A percentile compares a stretch with the other conserved stretches of the same genome.
These are phyloP conservation scores for Alternaria brassicicola DNA, from an alignment of 2,329 filamentous ascomycete species.

Conservation along the genomic window DNA sequence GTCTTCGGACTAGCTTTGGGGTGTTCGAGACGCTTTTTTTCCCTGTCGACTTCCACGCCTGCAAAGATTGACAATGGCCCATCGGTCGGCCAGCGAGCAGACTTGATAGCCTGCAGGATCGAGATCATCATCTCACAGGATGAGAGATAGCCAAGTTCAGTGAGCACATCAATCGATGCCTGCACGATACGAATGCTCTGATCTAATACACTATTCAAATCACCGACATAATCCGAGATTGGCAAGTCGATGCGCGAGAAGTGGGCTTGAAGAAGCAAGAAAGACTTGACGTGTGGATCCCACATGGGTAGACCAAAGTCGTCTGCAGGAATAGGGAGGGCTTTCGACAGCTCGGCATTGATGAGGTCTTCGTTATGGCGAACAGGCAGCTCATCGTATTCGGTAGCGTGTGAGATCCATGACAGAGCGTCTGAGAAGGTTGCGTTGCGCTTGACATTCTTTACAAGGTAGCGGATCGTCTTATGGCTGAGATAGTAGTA, in stretches of 20 bases:
- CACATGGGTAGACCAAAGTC: slow-evolving; percentile 82
- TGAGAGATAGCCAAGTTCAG: slow-evolving; percentile 82
- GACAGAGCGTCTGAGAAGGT: slow-evolving; percentile 81
- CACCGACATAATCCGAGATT: slow-evolving; percentile 95
- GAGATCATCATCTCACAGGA: slow-evolving; percentile 82
- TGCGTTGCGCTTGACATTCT: slow-evolving; percentile 75
- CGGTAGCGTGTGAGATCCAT: slow-evolving; percentile 92
- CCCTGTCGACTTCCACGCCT: slow-evolving; percentile 62
- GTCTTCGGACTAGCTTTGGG: slow-evolving; percentile 42
- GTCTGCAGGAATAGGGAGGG: slow-evolving; percentile 72
- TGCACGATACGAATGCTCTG: slow-evolving; percentile 97
- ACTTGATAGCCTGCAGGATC: slow-evolving; percentile 90
- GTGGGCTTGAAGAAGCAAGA: slow-evolving; percentile 90
- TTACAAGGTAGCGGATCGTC: slow-evolving; percentile 84
- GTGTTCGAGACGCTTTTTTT: slow-evolving; percentile 51
- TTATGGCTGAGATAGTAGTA: slow-evolving; percentile 97
- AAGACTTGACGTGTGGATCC: slow-evolving; percentile 98
- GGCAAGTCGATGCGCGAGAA: slow-evolving; percentile 92
- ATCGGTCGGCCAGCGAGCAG: slow-evolving; percentile 87
- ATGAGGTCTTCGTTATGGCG: slow-evolving; percentile 98
- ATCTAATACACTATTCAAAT: slow-evolving; percentile 86
- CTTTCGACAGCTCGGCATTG: slow-evolving; percentile 85
- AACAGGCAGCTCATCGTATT: slow-evolving; percentile 97
- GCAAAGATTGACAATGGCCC: slow-evolving; percentile 80
- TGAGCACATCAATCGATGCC: slow-evolving; percentile 89